These are phyloP conservation scores for Nicotiana otophora DNA, from an alignment of 257 asterid species.

Conservation along the genomic window DNA sequence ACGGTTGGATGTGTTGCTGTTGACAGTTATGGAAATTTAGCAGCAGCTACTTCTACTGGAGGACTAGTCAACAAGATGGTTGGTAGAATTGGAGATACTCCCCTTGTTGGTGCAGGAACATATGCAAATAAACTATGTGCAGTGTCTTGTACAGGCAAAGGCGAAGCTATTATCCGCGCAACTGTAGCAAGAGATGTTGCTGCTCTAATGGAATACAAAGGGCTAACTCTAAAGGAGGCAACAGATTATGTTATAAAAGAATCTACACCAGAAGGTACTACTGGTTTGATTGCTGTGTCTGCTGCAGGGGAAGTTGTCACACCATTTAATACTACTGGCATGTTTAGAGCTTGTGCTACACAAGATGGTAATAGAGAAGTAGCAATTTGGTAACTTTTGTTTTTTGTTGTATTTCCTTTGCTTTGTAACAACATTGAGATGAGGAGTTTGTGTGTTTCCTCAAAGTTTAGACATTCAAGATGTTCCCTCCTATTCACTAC, in stretches of 20 bases:
- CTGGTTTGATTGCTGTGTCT: slow-evolving; percentile 79
- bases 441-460: neutral
- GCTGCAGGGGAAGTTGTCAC: slow-evolving; percentile 65
- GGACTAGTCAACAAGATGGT: slow-evolving; percentile 87
- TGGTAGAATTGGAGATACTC: slow-evolving; percentile 88
- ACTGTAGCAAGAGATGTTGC: slow-evolving; percentile 91
- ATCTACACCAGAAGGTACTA: slow-evolving; percentile 45
- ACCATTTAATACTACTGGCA: slow-evolving; percentile 66
- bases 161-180: slow-evolving; percentile 75
- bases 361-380: slow-evolving; percentile 60
- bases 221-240: slow-evolving; percentile 70
- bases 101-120: slow-evolving; percentile 82
- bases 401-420: neutral
- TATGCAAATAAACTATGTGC: slow-evolving; percentile 78
- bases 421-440: neutral
- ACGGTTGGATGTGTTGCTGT: slow-evolving; percentile 95
- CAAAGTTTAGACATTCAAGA: neutral
- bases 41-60: slow-evolving; percentile 90
- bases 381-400: slow-evolving; percentile 44
- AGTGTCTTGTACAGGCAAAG: slow-evolving; percentile 81
- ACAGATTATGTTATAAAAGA: slow-evolving; percentile 48
- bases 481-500: neutral
- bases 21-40: slow-evolving; percentile 61
- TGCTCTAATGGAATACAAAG: slow-evolving; percentile 82
- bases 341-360: slow-evolving; percentile 90